A percentile compares a stretch with the other conserved stretches of the same genome.
Evolutionary conservation across 225 moss, liverwort and hornwort genomes (phyloP).

Genomic region (Physcomitrium patens): DNA sequence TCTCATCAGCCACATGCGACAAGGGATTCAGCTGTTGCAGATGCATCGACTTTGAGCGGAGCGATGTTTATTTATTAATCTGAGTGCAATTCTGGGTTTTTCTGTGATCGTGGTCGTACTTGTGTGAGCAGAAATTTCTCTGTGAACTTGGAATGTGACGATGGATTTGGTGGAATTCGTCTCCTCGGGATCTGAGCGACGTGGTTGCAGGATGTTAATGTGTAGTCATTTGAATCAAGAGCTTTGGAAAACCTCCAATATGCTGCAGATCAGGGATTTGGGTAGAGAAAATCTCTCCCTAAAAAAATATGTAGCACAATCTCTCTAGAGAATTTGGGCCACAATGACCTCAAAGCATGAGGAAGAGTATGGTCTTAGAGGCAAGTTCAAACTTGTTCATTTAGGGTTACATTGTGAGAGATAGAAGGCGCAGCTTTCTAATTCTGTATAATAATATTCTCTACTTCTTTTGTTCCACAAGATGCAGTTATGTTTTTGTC

Average conservation of each 20-base stretch:
- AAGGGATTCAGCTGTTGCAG: neutral
- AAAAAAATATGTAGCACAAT: too few species aligned
- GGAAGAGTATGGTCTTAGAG: too few species aligned
- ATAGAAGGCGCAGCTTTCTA: too few species aligned
- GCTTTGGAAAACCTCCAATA: constrained; percentile 45
- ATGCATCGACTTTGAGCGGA: neutral
- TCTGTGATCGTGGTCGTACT: neutral
- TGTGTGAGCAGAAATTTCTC: neutral
- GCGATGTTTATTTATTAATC: neutral
- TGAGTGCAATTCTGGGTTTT: neutral
- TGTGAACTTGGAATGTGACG: neutral
- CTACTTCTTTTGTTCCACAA: too few species aligned
- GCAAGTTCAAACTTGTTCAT: too few species aligned
- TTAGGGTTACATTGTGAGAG: too few species aligned
- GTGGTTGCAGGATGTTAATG: neutral
- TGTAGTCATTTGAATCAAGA: neutral
- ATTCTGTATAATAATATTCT: too few species aligned
- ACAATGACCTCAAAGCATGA: too few species aligned
- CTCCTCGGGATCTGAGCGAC: neutral
- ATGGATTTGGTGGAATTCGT: neutral
- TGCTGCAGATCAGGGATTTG: constrained; percentile 35
- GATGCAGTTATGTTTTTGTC: too few species aligned
- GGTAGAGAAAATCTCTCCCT: too few species aligned
- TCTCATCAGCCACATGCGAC: neutral
- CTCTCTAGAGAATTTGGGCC: too few species aligned